Base-by-base conservation (phyloP, 768 basidiomycete species). In the Mycena floridula region DNA sequence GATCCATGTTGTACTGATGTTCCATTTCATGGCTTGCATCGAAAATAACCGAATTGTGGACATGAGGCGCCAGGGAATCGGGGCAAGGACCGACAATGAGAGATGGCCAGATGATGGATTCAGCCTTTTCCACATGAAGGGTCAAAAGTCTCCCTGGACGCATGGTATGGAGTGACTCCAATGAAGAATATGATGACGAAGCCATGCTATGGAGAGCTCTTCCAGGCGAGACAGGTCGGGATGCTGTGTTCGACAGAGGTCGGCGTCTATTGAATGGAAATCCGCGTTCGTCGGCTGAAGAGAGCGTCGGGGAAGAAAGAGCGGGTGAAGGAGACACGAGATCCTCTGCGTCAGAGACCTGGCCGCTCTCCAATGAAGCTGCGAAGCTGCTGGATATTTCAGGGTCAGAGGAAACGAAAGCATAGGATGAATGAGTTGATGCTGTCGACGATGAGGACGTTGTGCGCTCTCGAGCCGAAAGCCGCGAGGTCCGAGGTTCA, bases 341-440 rank as follows among this genome's bases (percentile, higher is more conserved):
- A 49, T 89, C 86, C 44, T 89, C 88, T 12, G 70, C 68, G 47
- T 90, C 88, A 20, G 88, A 89, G 9, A 74, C 72, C 22, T 79
- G 81, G 12, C 70, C 81, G 51, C 83, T 84, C 56, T 87, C 88
- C 3, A 89, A 72, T 23, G 87, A 89, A 5, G 85, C 86, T 1
- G 85, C 85, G 51, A 89, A 89, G 58, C 83, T 86, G 63, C 85
- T 89, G 4, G 87, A 87, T 42, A 89, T 83, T 51, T 90, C 88
- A 2, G 79, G 80, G 53, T 90, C 88, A n/a, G 88, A 89, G n/a
- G n/a, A n/a, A 7, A 90, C 71, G 45, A 88, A 73, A 4, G 88
- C 87, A 53, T 81, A 90, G 0, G 88, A 90, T 16, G 88, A 90
- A 23, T 79, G 85, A 0, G 85, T 85, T 3, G 86, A 89, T 0